phyloP scores from a whole-genome alignment of 176 grass and related monocot genomes.

The Avena insularis region DNA sequence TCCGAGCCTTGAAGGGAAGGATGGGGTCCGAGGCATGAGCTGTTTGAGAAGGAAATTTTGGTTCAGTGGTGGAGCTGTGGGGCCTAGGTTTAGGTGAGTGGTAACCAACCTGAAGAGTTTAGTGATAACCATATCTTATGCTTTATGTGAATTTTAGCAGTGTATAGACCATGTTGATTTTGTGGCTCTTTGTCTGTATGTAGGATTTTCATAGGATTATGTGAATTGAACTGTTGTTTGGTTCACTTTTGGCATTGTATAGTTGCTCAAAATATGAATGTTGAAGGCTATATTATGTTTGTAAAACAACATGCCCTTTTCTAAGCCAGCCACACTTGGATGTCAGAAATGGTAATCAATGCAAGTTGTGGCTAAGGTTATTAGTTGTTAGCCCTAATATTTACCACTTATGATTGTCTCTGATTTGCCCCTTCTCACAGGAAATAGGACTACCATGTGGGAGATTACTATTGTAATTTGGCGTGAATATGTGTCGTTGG shows the following conservation, averaged over 20 bases:
- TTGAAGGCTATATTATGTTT: slow-evolving; percentile 27
- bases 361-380: background rate
- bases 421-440: slow-evolving; percentile 19
- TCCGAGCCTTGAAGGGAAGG: background rate
- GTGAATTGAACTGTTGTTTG: background rate
- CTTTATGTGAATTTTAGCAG: slow-evolving; percentile 21
- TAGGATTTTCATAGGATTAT: background rate
- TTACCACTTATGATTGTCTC: slow-evolving; percentile 18
- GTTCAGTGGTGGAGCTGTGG: background rate
- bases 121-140: background rate
- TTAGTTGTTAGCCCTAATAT: slow-evolving; percentile 18
- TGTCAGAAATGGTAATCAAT: slow-evolving; percentile 26
- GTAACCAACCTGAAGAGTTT: slow-evolving; percentile 9
- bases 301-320: slow-evolving; percentile 23
- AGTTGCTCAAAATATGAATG: slow-evolving; percentile 4
- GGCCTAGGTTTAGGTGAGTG: slow-evolving; percentile 28
- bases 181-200: background rate
- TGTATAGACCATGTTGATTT: slow-evolving; percentile 8
- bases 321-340: background rate
- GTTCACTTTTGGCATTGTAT: slow-evolving; percentile 25
- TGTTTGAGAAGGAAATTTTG: slow-evolving; percentile 20
- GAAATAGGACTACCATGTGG: background rate
- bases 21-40: slow-evolving; percentile 6
- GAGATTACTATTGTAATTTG: background rate
- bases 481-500: background rate